Evolutionary conservation across 2,329 filamentous ascomycete species (phyloP), one percentile per base, ranked within the genome.

Genomic region (Zymoseptoria crescenta): DNA sequence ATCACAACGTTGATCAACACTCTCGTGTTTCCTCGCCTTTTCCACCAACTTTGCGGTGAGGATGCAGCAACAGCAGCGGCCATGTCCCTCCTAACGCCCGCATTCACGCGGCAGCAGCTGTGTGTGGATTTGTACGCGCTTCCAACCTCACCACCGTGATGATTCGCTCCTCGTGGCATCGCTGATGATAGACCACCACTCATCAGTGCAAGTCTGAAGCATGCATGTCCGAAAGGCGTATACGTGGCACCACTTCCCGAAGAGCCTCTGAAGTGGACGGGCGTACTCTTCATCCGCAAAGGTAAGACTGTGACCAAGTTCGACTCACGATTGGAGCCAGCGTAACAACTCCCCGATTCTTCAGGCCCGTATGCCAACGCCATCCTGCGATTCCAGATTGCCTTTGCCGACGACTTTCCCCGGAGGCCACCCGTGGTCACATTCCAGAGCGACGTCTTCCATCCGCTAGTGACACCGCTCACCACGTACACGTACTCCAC

Each of bases 401-500:
- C 87, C 24, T 97, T 97, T 69, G 89, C 92, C 41, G 80, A 87
- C 61, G 81, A 82, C 48, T 96, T 95, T 72, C 93, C 93, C 10
- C 77, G 81, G 55, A 77, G 89, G 20, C 89, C 93, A 55, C 94
- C 94, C 8, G 80, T 92, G 19, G 84, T 99, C 65, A 93, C 87
- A 57, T 96, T 99, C 74, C 83, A 85, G 52, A 95, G 90, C 66
- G 93, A 97, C 72, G 87, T 97, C 66, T 99, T 97, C 74, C 93
- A 99, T 73, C 93, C 93, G 19, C 81, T 99, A 49, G 87, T 97
- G 65, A 91, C 92, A 7, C 92, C 94, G 45, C 81, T 95, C 62
- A 96, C 91, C n/a, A 96, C 91, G 3, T 95, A 96, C 75, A 94
- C 90, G 71, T 95, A 96, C 77, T 88, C 90, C 49, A 91, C 89